Evolutionary conservation across 352 stramenopile species (phyloP), one percentile per base, ranked within the genome.

Genomic region (Blastocystis sp.): DNA sequence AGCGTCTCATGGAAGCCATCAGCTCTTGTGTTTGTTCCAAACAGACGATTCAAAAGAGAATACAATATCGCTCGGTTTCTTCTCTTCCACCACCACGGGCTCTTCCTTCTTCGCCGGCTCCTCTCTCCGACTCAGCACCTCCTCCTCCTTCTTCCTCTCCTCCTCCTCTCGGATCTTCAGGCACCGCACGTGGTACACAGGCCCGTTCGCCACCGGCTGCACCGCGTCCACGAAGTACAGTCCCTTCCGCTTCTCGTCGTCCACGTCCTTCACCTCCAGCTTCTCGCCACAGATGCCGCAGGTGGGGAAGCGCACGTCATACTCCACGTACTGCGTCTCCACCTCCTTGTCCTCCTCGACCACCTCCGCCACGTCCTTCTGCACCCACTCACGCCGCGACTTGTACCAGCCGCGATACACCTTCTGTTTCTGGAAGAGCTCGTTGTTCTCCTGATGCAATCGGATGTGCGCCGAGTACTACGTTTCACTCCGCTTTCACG

Each of bases 181-280:
- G 29, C 74, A 85, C 24, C 50, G 24, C 74, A 67, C 26, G 45
- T 85, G 74, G 41, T 85, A 85, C 3, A 85, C 55, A 2, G 74
- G 50, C 21, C 74, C 74, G 1, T 62, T 31, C 33, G 55, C 31
- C 24, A 67, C 50, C 6, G 74, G 74, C 21, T 39, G 41, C 51
- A 85, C 74, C n/a, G 55, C 74, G 41, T 85, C 74, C 60, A 69
- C 66, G 55, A 70, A 85, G 41, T 70, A 85, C 60, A 61, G 66
- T 29, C 74, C 74, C 16, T 70, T 85, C 12, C 55, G 31, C 61
- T 50, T 55, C 1, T 33, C 59, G 45, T 85, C 74, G 26, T 85
- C 55, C 74, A 85, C 35, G 26, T 85, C 55, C 50, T 67, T 59
- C 24, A 45, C 31, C 41, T 85, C 74, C 74, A 85, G 61, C 41